Evolutionary conservation across 1,284 basidiomycete species (phyloP).

Genomic region (Afroboletus lepidellus): DNA sequence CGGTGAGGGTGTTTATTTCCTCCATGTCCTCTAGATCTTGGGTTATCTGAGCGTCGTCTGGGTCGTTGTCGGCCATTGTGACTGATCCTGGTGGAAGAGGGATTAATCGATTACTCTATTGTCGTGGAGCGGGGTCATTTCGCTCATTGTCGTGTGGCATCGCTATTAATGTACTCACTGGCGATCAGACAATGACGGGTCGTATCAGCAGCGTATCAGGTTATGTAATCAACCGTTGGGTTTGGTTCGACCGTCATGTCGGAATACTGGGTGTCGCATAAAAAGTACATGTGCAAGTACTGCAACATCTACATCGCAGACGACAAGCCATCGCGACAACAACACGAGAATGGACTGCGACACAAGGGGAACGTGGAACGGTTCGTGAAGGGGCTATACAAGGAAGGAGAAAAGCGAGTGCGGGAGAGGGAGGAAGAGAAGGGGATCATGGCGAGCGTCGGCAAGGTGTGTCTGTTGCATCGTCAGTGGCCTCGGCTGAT

Average conservation of each 20-base stretch:
- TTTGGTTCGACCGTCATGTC: constrained; percentile 50
- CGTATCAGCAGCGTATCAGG: neutral
- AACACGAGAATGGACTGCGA: constrained; percentile 91
- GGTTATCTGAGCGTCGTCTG: constrained; percentile 15
- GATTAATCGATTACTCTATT: neutral
- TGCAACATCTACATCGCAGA: constrained; percentile 91
- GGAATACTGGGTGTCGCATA: constrained; percentile 85
- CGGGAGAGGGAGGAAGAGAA: constrained; percentile 85
- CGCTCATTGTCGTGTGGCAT: neutral
- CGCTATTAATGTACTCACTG: neutral
- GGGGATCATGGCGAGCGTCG: constrained; percentile 82
- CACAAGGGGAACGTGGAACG: constrained; percentile 95
- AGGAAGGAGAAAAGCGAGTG: constrained; percentile 85
- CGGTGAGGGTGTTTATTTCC: constrained; percentile 46
- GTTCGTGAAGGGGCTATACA: constrained; percentile 90
- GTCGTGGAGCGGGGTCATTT: neutral
- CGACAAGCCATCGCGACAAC: constrained; percentile 87
- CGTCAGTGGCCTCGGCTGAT: neutral
- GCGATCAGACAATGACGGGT: neutral
- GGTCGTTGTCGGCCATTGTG: constrained; percentile 11
- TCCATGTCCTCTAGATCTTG: constrained; percentile 31
- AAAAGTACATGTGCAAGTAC: constrained; percentile 84
- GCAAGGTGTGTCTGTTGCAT: constrained; percentile 52
- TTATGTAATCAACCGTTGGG: constrained; percentile 21
- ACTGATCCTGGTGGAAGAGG: neutral